Base-by-base conservation (phyloP, 225 moss, liverwort and hornwort genomes). In the Marchantia polymorpha region DNA sequence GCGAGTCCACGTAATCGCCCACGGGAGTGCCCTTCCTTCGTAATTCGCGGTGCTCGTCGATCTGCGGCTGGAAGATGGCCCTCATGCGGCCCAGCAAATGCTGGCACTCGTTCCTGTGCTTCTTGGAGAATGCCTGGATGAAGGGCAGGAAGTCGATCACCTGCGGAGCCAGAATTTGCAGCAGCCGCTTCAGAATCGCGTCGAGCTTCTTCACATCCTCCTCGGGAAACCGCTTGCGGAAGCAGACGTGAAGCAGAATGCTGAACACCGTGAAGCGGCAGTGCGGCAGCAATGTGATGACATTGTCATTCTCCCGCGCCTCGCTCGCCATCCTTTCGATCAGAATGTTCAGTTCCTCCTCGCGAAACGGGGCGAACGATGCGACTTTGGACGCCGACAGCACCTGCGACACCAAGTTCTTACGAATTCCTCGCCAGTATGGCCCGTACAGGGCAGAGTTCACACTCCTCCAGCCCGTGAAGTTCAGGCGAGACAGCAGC, bases 391-490 rank as follows among this genome's bases (percentile, higher is more conserved):
- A 73, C 54, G 77, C 54, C 7, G 84, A 81, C 7, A 78, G 77
- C 29, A 85, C 85, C 31, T 85, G 85, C 20, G 72, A n/a, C 6
- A 85, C 85, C 67, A 85, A 0, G 10, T 85, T 85, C 50, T 85
- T 85, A 8, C 82, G 82, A 69, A 85, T 76, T 26, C 72, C 82
- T 10, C 85, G 82, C 82, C 82, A 84, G 30, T 84, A 84, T 4
- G 64, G 47, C 7, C 84, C 84, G 47, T 55, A 81, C 0, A 81
- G 58, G 7, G 85, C 85, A 30, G 85, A 85, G 53, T 80, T 85
- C 25, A 85, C 85, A 47, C 85, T 85, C 79, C 85, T 71, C 85
- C 85, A 85, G 8, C 82, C 85, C 6, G 85, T 82, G 82, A 78
- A 85, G 69, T 85, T 85, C 25, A 85, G 20, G 0, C 85, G 82